phyloP scores from a whole-genome alignment of 2,329 filamentous ascomycete species.

The Monosporascus sp. region DNA sequence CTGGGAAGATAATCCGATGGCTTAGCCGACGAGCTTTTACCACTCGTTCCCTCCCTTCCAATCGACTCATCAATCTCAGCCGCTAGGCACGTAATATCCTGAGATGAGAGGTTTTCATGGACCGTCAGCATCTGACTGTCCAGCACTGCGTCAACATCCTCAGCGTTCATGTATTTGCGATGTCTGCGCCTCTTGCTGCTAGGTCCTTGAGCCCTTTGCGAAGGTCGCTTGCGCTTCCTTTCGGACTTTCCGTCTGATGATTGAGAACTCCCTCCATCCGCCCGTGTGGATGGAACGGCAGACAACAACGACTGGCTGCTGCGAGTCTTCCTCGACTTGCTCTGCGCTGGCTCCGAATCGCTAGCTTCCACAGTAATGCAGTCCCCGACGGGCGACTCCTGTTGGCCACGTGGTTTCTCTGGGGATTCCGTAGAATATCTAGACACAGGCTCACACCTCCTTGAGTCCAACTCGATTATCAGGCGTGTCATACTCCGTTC shows the following conservation, averaged over 20 bases:
- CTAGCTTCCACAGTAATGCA: slow-evolving; percentile 17
- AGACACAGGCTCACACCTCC: slow-evolving; percentile 25
- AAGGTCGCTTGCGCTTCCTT: slow-evolving; percentile 22
- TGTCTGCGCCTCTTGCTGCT: slow-evolving; percentile 21
- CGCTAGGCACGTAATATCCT: slow-evolving; percentile 2
- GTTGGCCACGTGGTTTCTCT: slow-evolving; percentile 14
- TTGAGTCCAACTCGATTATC: slow-evolving; percentile 44
- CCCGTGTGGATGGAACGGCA: slow-evolving; percentile 6
- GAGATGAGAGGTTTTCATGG: slow-evolving; percentile 2
- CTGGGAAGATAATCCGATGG: slow-evolving; percentile 3
- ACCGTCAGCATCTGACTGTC: slow-evolving; percentile 12
- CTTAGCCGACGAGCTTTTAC: slow-evolving; percentile 4
- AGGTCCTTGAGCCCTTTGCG: slow-evolving; percentile 14
- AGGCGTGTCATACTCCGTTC: slow-evolving; percentile 44
- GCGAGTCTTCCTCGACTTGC: slow-evolving; percentile 7
- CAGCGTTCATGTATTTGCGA: slow-evolving; percentile 6
- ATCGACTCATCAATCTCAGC: slow-evolving; percentile 6
- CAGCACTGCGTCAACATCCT: slow-evolving; percentile 11
- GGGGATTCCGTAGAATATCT: slow-evolving; percentile 20
- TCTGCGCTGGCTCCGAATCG: slow-evolving; percentile 2
- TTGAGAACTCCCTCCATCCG: slow-evolving; percentile 11
- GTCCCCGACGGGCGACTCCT: slow-evolving; percentile 7
- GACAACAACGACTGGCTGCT: slow-evolving; percentile 5
- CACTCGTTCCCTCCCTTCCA: slow-evolving; percentile 5
- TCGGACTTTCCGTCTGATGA: slow-evolving; percentile 15